Evolutionary conservation across 2,329 filamentous ascomycete genomes (phyloP).

Genomic region (Curvularia hawaiiensis): DNA sequence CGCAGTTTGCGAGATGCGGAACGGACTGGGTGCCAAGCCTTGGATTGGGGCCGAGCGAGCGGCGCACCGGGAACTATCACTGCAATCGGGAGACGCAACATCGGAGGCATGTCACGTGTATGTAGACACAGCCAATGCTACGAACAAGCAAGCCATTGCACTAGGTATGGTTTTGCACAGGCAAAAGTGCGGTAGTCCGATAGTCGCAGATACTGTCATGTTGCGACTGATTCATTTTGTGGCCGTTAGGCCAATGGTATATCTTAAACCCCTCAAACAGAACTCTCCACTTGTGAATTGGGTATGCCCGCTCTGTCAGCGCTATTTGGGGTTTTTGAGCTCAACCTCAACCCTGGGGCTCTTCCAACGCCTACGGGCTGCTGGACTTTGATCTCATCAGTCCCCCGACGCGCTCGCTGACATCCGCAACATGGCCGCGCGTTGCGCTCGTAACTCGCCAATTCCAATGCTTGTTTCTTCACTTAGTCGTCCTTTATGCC

Average conservation of each 20-base stretch:
- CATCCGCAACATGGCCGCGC: slow-evolving; percentile 2
- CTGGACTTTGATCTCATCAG: slow-evolving; percentile 3
- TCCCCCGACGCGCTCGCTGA: slow-evolving; percentile 8
- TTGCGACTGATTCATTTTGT: slow-evolving; percentile 11
- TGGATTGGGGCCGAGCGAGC: slow-evolving; percentile 12
- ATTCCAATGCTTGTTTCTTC: slow-evolving; percentile 9
- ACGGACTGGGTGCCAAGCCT: slow-evolving; percentile 17
- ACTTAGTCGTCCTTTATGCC: slow-evolving; percentile 1
- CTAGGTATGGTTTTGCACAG: background rate
- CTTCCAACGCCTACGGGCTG: slow-evolving; percentile 1
- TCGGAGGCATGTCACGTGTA: slow-evolving; percentile 21
- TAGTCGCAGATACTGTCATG: background rate
- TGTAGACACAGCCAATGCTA: background rate
- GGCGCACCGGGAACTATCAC: slow-evolving; percentile 9
- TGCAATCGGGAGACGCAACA: slow-evolving; percentile 4
- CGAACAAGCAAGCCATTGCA: background rate
- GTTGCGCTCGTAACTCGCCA: slow-evolving; percentile 5
- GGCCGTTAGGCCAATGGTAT: slow-evolving; percentile 16
- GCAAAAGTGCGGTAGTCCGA: background rate
- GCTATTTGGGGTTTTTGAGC: slow-evolving; percentile 2
- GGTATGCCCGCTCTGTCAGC: slow-evolving; percentile 7
- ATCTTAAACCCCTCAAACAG: slow-evolving; percentile 5
- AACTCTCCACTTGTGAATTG: slow-evolving; percentile 12
- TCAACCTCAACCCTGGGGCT: background rate
- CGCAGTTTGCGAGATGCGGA: slow-evolving; percentile 15